Base-by-base conservation (phyloP, 2,329 filamentous ascomycete genomes). In the Hypoxylon sp. region DNA sequence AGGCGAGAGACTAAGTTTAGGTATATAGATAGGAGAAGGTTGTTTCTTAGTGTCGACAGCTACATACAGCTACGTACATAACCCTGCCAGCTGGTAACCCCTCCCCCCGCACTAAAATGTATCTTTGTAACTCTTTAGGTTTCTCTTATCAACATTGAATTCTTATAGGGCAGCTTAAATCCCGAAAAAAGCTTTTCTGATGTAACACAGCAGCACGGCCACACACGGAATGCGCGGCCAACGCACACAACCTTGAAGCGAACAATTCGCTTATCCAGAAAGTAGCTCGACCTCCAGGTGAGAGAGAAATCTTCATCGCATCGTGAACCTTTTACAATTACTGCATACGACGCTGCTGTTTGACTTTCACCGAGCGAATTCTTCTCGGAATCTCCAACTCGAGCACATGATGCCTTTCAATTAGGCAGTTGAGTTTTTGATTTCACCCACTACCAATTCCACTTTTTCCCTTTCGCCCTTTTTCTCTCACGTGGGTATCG, bases 321-420 rank as follows among this genome's bases (percentile, higher is more conserved):
- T 65, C 57, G 56, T 50, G 52, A 68, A 55, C 33, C 50, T 56
- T 50, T 54, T 65, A 57, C 65, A 65, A 59, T 44, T 60, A 53
- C 61, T 70, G 65, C 68, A 68, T 70, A 53, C 68, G 31, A 71
- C 65, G 47, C 35, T 66, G 47, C 35, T 66, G 54, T 39, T 65
- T 26, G 22, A 22, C 37, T 67, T 59, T 58, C 57, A 70, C 65
- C 70, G 67, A 72, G 58, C 70, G 72, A 75, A 68, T 63, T 73
- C 70, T 71, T 73, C 66, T 72, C 71, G 74, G 72, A 71, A 71
- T 52, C 65, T 65, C 70, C 68, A 67, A 58, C 46, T 24, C 19
- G 58, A 47, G 55, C 67, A 71, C 60, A 63, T 59, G 26, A 65
- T 64, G 51, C 22, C 61, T 66, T 59, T 65, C 56, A 63, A 66